Conservation (phyloP, 129 eudicot genomes). For the Saposhnikovia divaricata region DNA sequence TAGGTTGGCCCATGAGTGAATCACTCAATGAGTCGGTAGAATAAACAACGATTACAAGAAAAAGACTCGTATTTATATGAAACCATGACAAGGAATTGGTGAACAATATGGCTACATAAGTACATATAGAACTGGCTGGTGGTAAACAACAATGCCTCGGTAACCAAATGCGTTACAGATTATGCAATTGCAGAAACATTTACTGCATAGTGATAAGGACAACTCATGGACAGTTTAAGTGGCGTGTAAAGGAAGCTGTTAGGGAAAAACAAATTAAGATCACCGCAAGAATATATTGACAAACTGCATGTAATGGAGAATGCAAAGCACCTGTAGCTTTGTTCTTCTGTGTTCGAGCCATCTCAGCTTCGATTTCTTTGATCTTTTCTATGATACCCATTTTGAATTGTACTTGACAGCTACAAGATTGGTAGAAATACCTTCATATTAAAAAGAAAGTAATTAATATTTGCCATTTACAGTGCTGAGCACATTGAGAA, state of each 20-base stretch:
- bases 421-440: conserved; percentile 10
- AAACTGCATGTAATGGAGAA: background rate
- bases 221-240: background rate
- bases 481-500: background rate
- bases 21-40: background rate
- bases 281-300: background rate
- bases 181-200: background rate
- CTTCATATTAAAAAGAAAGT: background rate
- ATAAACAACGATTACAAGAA: background rate
- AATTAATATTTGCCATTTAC: background rate
- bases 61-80: background rate
- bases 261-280: background rate
- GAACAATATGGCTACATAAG: background rate
- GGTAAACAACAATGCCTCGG: background rate
- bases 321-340: conserved; percentile 76
- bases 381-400: conserved; percentile 97
- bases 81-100: background rate
- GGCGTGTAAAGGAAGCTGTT: background rate
- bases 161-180: background rate
- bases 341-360: conserved; percentile 98
- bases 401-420: conserved; percentile 26
- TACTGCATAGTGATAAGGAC: background rate
- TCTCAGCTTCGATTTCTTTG: conserved; percentile 95
- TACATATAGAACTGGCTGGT: background rate
- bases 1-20: background rate